These are phyloP conservation scores for Candida ponderosae DNA, from an alignment of 805 yeast species.

Conservation along the genomic window DNA sequence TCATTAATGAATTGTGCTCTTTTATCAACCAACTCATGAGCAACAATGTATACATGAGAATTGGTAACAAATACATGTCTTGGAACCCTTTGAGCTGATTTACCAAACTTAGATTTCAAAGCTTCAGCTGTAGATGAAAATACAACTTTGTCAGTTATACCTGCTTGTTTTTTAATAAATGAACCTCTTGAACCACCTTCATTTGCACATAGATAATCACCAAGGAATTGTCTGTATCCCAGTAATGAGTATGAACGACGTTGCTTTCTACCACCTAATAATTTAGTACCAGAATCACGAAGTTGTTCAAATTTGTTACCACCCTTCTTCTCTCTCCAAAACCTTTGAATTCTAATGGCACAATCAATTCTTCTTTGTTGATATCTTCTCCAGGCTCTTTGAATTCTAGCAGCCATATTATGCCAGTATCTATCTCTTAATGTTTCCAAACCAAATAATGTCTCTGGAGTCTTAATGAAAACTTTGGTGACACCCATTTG, in stretches of 20 bases:
- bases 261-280: slow-evolving; percentile 72
- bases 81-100: slow-evolving; percentile 76
- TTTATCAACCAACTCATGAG: slow-evolving; percentile 61
- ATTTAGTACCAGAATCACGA: slow-evolving; percentile 72
- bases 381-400: slow-evolving; percentile 91
- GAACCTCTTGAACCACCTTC: slow-evolving; percentile 70
- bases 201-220: slow-evolving; percentile 89
- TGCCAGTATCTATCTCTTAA: slow-evolving; percentile 98
- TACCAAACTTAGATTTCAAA: slow-evolving; percentile 79
- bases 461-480: slow-evolving; percentile 94
- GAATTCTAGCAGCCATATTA: slow-evolving; percentile 95
- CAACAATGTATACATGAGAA: slow-evolving; percentile 56
- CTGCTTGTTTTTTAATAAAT: slow-evolving; percentile 60
- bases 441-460: slow-evolving; percentile 89
- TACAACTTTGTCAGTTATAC: slow-evolving; percentile 59
- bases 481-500: slow-evolving; percentile 91
- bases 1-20: slow-evolving; percentile 57
- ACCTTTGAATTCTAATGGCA: slow-evolving; percentile 71
- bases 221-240: slow-evolving; percentile 85
- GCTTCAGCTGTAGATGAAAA: slow-evolving; percentile 82
- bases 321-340: slow-evolving; percentile 73
- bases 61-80: slow-evolving; percentile 67
- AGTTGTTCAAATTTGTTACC: slow-evolving; percentile 79
- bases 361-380: slow-evolving; percentile 77
- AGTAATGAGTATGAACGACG: slow-evolving; percentile 82